Percentiles rank a stretch among this genome's conserved stretches.
These are phyloP conservation scores for Salix koriyanagi DNA, from an alignment of 345 rosid genomes.

Conservation along the genomic window DNA sequence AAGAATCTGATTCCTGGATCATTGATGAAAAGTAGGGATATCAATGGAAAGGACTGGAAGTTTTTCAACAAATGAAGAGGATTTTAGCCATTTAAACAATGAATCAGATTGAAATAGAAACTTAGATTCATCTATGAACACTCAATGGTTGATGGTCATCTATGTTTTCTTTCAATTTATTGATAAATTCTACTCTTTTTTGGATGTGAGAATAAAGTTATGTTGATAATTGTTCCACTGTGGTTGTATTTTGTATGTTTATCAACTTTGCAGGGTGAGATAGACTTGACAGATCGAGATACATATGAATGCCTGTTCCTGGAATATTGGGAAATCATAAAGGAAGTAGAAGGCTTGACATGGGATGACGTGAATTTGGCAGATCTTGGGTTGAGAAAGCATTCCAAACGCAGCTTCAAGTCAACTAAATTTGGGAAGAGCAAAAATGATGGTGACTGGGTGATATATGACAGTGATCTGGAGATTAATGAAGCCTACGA, in stretches of 20 bases:
- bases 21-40: background rate
- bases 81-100: background rate
- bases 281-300: conserved; percentile 30
- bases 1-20: background rate
- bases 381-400: conserved; percentile 5
- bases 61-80: background rate
- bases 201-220: background rate
- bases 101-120: background rate
- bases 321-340: conserved; percentile 45
- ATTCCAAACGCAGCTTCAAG: background rate
- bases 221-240: background rate
- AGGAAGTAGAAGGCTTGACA: conserved; percentile 33
- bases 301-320: conserved; percentile 41
- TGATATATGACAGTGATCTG: conserved; percentile 16
- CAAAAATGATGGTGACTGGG: background rate
- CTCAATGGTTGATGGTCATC: background rate
- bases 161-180: background rate
- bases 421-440: background rate
- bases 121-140: background rate
- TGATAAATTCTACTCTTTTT: background rate
- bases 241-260: background rate
- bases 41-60: background rate
- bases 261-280: conserved; percentile 17
- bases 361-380: conserved; percentile 37
- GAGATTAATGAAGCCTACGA: conserved; percentile 7